These are phyloP conservation scores for Aaosphaeria arxii DNA, from an alignment of 2,329 filamentous ascomycete genomes.

Conservation along the genomic window DNA sequence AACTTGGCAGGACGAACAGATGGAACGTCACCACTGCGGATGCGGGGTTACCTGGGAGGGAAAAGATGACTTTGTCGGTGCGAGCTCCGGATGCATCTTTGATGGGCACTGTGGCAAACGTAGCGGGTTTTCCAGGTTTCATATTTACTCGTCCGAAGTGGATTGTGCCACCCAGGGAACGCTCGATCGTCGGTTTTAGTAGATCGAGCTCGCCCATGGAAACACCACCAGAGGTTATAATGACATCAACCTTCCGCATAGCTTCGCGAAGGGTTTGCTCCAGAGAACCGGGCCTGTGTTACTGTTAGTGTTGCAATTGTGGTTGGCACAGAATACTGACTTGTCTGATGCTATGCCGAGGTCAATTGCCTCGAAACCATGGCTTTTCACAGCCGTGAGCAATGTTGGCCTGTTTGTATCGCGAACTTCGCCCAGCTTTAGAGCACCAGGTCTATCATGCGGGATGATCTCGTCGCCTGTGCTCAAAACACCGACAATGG, in stretches of 20 bases:
- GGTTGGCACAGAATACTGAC: conserved; percentile 28
- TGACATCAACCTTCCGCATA: conserved; percentile 70
- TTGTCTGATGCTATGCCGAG: conserved; percentile 80
- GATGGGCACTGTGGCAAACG: conserved; percentile 82
- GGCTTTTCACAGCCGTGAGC: conserved; percentile 70
- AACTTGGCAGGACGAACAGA: conserved; percentile 83
- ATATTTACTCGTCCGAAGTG: conserved; percentile 95
- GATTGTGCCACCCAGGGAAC: conserved; percentile 82
- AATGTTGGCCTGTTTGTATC: conserved; percentile 92
- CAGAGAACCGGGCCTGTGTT: conserved; percentile 60
- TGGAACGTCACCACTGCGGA: conserved; percentile 91
- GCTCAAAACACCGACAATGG: conserved; percentile 80
- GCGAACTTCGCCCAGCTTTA: conserved; percentile 80
- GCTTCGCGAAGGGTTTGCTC: conserved; percentile 75
- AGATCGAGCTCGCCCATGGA: conserved; percentile 98
- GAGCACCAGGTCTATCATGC: conserved; percentile 59
- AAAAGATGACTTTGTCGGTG: conserved; percentile 73
- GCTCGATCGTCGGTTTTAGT: conserved; percentile 92
- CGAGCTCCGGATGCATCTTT: conserved; percentile 53
- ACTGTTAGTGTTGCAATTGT: conserved; percentile 10
- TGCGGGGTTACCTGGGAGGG: conserved; percentile 89
- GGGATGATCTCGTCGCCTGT: conserved; percentile 93
- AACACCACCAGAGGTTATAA: conserved; percentile 91
- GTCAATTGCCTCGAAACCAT: conserved; percentile 77
- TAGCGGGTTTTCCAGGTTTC: conserved; percentile 98